Conservation (phyloP, 176 grass and related monocot genomes). For the Carex pumila region DNA sequence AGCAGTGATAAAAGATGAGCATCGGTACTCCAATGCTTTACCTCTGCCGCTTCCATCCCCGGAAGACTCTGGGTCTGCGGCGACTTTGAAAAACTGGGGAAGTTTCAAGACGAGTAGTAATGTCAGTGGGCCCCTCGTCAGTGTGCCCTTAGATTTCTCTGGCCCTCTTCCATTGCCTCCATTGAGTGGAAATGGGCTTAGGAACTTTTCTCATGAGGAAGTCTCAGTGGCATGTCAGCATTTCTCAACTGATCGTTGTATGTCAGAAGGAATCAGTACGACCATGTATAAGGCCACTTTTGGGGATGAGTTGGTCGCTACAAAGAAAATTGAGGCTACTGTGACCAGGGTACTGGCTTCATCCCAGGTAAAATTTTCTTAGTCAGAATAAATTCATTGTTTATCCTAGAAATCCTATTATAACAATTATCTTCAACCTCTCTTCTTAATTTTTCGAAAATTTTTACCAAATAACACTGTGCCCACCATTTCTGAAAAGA, state of each 20-base stretch:
- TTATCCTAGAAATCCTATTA: not conserved
- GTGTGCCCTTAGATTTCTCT: slow-evolving; percentile 33
- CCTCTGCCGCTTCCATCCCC: slow-evolving; percentile 83
- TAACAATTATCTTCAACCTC: not conserved
- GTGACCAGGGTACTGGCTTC: slow-evolving; percentile 55
- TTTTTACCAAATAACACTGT: not conserved
- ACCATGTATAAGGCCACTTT: slow-evolving; percentile 79
- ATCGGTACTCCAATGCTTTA: slow-evolving; percentile 65
- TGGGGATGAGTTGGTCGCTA: slow-evolving; percentile 40
- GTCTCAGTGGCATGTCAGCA: slow-evolving; percentile 56
- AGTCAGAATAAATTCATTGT: not conserved
- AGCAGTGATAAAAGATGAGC: slow-evolving; percentile 40
- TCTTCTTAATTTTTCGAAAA: not conserved
- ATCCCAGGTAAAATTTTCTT: slow-evolving; percentile 43
- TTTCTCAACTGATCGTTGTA: slow-evolving; percentile 61
- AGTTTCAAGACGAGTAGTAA: slow-evolving; percentile 66
- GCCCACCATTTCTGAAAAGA: not conserved
- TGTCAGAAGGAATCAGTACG: slow-evolving; percentile 54
- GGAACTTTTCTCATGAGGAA: slow-evolving; percentile 73
- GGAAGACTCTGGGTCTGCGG: slow-evolving; percentile 12
- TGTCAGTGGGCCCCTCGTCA: slow-evolving; percentile 42
- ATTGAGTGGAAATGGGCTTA: slow-evolving; percentile 34
- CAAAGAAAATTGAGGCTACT: slow-evolving; percentile 65
- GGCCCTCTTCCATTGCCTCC: slow-evolving; percentile 84
- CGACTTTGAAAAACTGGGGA: slow-evolving; percentile 46